These are phyloP conservation scores for Barnettozyma wickerhamii DNA, from an alignment of 805 yeast species.

Conservation along the genomic window DNA sequence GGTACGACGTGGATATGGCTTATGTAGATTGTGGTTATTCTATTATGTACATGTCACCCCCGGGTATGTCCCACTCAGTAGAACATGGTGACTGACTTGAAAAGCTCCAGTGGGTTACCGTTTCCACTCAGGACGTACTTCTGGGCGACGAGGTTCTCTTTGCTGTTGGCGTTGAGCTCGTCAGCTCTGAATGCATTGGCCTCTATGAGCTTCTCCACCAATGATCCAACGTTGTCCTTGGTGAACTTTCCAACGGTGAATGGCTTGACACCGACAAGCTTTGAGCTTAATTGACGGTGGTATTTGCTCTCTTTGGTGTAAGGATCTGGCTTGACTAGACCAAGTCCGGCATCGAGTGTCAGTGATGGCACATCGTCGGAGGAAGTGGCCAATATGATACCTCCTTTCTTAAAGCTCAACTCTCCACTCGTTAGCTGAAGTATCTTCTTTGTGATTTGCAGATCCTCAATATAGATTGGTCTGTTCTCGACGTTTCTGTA, in stretches of 20 bases:
- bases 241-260: constrained; percentile 40
- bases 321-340: constrained; percentile 46
- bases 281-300: constrained; percentile 51
- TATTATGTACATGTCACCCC: not conserved
- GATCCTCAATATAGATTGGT: constrained; percentile 52
- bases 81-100: constrained; percentile 23
- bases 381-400: constrained; percentile 59
- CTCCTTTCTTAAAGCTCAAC: constrained; percentile 51
- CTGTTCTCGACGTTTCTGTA: constrained; percentile 56
- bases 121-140: constrained; percentile 56
- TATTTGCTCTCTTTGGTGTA: constrained; percentile 47
- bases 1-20: too few relatives aligned
- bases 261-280: constrained; percentile 35
- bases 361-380: constrained; percentile 46
- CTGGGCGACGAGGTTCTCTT: constrained; percentile 38
- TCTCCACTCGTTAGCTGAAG: constrained; percentile 53
- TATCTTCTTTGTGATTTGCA: constrained; percentile 60
- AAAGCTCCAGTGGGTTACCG: constrained; percentile 49
- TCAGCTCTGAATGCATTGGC: constrained; percentile 38
- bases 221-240: constrained; percentile 39
- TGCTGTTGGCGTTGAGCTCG: constrained; percentile 27
- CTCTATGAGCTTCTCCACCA: constrained; percentile 36
- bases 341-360: constrained; percentile 60
- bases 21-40: not conserved
- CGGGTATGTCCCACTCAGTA: constrained; percentile 11